phyloP scores from a whole-genome alignment of 2,329 filamentous ascomycete species.

The Fusarium piperis region DNA sequence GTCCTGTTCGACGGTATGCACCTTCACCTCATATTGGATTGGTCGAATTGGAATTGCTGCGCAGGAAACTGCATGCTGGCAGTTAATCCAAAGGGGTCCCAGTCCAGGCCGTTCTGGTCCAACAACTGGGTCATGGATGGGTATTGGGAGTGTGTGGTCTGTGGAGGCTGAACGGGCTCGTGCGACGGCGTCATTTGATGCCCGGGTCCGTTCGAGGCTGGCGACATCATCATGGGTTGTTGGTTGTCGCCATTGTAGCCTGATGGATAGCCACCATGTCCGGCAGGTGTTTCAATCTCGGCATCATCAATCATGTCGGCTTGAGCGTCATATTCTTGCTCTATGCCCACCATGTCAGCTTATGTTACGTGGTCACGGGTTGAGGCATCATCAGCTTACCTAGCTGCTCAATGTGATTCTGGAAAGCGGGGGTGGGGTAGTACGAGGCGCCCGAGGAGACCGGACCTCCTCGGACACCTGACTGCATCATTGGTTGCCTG shows the following conservation, averaged over 20 bases:
- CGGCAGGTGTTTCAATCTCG: constrained; percentile 73
- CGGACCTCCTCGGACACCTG: constrained; percentile 48
- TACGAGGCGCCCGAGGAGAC: constrained; percentile 63
- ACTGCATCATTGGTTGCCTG: constrained; percentile 50
- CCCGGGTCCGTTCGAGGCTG: constrained; percentile 50
- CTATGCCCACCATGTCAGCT: constrained; percentile 76
- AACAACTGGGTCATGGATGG: constrained; percentile 69
- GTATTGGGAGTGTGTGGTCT: constrained; percentile 58
- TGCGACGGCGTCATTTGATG: constrained; percentile 51
- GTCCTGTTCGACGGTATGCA: background rate
- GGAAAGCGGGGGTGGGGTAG: constrained; percentile 84
- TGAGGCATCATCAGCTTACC: constrained; percentile 74
- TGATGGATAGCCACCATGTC: constrained; percentile 72
- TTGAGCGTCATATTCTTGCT: constrained; percentile 96
- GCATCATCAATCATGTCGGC: constrained; percentile 88
- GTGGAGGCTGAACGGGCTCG: constrained; percentile 40
- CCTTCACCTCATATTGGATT: constrained; percentile 61
- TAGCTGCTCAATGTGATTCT: constrained; percentile 94
- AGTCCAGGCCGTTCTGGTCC: constrained; percentile 83
- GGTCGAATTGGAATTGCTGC: constrained; percentile 80
- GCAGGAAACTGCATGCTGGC: constrained; percentile 96
- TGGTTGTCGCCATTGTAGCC: constrained; percentile 60
- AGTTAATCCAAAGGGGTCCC: constrained; percentile 91
- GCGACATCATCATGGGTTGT: constrained; percentile 55
- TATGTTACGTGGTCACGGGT: constrained; percentile 65